Evolutionary conservation across 2,329 filamentous ascomycete genomes (phyloP), one percentile per base, ranked within the genome.

Genomic region (Monosporascus sp.): DNA sequence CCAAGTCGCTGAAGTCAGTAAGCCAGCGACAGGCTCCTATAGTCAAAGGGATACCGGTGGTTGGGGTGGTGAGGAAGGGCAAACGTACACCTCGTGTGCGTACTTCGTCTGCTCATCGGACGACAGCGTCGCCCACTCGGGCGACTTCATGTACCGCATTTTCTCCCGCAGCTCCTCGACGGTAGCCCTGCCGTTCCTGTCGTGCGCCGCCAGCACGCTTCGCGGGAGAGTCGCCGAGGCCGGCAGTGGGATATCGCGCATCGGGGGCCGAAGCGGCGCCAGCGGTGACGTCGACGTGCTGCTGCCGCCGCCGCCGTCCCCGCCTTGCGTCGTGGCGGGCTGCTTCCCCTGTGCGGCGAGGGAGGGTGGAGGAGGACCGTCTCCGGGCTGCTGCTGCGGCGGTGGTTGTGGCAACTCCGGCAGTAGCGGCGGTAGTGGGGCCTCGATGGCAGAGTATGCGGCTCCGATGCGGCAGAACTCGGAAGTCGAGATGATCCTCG

Each of bases 1-100:
- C 18, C 9, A n/a, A 8, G 17, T 18, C 38, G 17, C 17, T 41
- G 6, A 9, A n/a, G 9, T 41, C 17, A 8, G 7, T 41, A 17
- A 40, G 38, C 17, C 18, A 20, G 38, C 38, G 31, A 41, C 18
- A 20, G 17, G 5, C 17, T 18, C 17, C 17, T 17, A 46, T 17
- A 46, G 22, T n/a, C 3, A 4, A 26, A 6, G 22, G 43, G 22
- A 46, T 14, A 24, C 20, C 3, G 43, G 43, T 14, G 3, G 24
- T 5, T 14, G 20, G 22, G 43, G 22, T 3, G 6, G 11, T 22
- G 22, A 14, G 18, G 7, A n/a, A 28, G 15, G n/a, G 31, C 26
- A 15, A 4, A 49, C 57, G 11, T 55, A 59, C 57, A 59, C 51
- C 31, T 20, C 53, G 35, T 14, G 55, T 20, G 54, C 20, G 35